Evolutionary conservation across 805 yeast genomes (phyloP), one percentile per base, ranked within the genome.

Genomic region (Cyberlindnera sargentensis): DNA sequence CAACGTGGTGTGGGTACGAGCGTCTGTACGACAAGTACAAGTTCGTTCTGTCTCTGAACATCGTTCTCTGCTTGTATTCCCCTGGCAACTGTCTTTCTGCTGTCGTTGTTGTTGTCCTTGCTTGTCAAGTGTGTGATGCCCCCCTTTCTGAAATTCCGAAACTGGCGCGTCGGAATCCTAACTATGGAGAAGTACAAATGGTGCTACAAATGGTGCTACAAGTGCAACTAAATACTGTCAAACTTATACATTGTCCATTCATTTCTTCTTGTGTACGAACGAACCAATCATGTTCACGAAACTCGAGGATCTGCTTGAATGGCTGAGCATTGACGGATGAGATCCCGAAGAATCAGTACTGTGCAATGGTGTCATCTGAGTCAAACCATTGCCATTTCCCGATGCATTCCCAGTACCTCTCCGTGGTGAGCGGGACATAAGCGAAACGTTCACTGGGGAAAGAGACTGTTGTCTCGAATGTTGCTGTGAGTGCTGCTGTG

Each of bases 31-130:
- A 88, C 24, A 89, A 68, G 63, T 73, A 91, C 50, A 91, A 72
- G 58, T 90, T 91, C n/a, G 99, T 93, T 61, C 97, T 73, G 65
- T 93, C 98, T 61, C 98, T 74, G 58, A 84, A 86, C 96, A 91
- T 88, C 42, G 30, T 39, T 31, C 31, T 31, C 4, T 6, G 20
- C 3, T 2, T 8, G 31, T 45, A 15, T 15, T 15, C 20, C 20
- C 20, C 20, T 15, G 20, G 20, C 20, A 15, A 15, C 20, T 15
- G 20, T 49, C 37, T 39, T 39, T 15, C 52, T 53, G 37, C 55
- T 53, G 20, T 35, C 27, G 20, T 26, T 35, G 20, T 15, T 15
- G 20, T 15, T 15, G 20, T 15, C 20, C 20, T 15, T 15, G 20
- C 20, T 15, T 15, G 20, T 15, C 20, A 15, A 15, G 20, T 15